Evolutionary conservation across 2,329 filamentous ascomycete genomes (phyloP), one percentile per base, ranked within the genome.

Genomic region (Penicillium sp.): DNA sequence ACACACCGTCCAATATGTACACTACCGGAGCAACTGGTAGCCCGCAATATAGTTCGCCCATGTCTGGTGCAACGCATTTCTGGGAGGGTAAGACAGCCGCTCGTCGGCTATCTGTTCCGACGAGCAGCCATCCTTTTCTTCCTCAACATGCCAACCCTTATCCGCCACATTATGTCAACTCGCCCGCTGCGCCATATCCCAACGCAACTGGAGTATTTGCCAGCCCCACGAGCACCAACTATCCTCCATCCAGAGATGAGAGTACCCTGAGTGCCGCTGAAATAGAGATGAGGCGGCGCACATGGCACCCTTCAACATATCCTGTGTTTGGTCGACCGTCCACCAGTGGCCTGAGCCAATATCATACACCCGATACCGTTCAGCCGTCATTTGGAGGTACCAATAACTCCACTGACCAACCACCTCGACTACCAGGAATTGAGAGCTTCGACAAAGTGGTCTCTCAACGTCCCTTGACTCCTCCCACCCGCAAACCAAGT

Each of bases 401-500:
- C 74, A 69, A 83, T 73, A 69, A 84, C 73, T 63, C 75, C 79
- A 31, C 77, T 74, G 39, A 80, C 73, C 86, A 88, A 64, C 84
- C 81, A 7, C 76, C 91, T 14, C 86, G 91, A 39, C 82, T 97
- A 14, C 93, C 93, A 1, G 92, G 93, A 14, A 97, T 97, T 63
- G 91, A 96, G 71, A 96, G 91, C 16, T 96, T 97, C 66, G 91
- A 93, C 68, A 87, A 90, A 55, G 80, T 90, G n/a, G 63, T 75
- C 24, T 69, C 68, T 24, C 88, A 86, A 26, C 83, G 83, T 21
- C 83, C 86, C 1, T 72, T 80, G 13, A 85, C 89, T 0, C 86
- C 88, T 8, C 83, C 85, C 1, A 82, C 85, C 48, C 85, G 88
- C 47, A 82, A 83, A 53, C 80, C 85, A 2, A 92, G 90, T 52